Base-by-base conservation (phyloP, 345 rosid species). In the Laguncularia racemosa region DNA sequence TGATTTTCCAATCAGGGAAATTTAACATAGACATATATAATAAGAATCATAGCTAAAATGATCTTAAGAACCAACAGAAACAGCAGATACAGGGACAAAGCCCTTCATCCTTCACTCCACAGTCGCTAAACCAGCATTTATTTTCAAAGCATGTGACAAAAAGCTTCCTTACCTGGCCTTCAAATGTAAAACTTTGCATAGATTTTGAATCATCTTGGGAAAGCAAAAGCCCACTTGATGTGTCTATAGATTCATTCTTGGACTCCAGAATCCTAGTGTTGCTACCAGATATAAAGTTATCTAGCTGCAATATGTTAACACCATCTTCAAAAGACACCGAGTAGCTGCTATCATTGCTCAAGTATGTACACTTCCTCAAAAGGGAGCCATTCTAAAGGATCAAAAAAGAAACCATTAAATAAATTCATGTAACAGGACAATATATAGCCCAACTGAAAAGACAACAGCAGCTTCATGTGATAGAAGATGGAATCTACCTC, bases 281-380 rank as follows among this genome's bases (percentile, higher is more conserved):
- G 55, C 67, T 72, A 61, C 72, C 81, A 65, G 77, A 55, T 16
- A 75, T 67, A 50, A 69, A 60, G 57, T 72, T 74, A 56, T 89
- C 95, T 54, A 76, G 66, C 75, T 84, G 69, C 47, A 76, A 73
- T 56, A 93, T 75, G 51, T 87, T 79, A 60, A 93, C 99, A 62
- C 91, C 88, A 79, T 93, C 99, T 64, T 89, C 97, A 38, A 61
- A 52, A 46, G 87, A 79, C 56, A 90, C 73, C 20, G 96, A 76
- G 73, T 85, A 93, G 79, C 95, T 87, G 81, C 99, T 89, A 62
- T 84, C 95, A 55, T 79, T 89, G 69, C 95, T 81, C 88, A 93
- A 79, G 83, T 89, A 87, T 33, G 80, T 76, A 74, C 81, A 78
- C 74, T 84, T 87, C 72, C 83, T 81, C 85, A 93, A 76, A 72